A percentile compares a stretch with the other conserved stretches of the same genome.
Conservation (phyloP, 345 rosid species). For the Eucalyptus albens region DNA sequence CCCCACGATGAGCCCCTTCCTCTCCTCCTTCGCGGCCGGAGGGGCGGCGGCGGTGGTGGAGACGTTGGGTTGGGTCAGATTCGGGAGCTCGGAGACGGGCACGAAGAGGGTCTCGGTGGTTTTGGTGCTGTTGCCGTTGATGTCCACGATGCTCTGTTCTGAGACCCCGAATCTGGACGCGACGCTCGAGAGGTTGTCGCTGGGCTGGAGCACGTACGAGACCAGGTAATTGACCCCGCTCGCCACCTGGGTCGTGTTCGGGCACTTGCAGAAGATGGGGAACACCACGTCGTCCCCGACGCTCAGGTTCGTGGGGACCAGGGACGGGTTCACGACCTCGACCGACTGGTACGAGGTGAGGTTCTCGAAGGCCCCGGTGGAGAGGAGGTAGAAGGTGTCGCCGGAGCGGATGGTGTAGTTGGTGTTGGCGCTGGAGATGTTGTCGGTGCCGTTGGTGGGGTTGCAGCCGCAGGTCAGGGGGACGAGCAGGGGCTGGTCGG, state of each 20-base stretch:
- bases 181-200: constrained; percentile 34
- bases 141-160: constrained; percentile 13
- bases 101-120: constrained; percentile 37
- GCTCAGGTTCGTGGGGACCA: constrained; percentile 21
- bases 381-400: constrained; percentile 31
- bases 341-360: constrained; percentile 62
- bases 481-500: constrained; percentile 37
- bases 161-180: constrained; percentile 39
- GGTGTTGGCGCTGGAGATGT: constrained; percentile 37
- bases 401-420: constrained; percentile 19
- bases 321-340: constrained; percentile 37
- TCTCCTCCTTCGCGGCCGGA: constrained; percentile 9
- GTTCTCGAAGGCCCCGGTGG: constrained; percentile 20
- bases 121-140: constrained; percentile 21
- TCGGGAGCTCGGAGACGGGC: constrained; percentile 36
- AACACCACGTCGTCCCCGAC: constrained; percentile 25
- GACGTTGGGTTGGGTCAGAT: constrained; percentile 24
- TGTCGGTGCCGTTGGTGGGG: constrained; percentile 1
- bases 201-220: constrained; percentile 58
- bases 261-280: constrained; percentile 63
- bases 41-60: constrained; percentile 7
- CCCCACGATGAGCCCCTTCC: constrained; percentile 31
- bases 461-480: constrained; percentile 57
- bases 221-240: constrained; percentile 18
- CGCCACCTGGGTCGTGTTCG: constrained; percentile 19